These are phyloP conservation scores for Suillus luteus DNA, from an alignment of 768 basidiomycete species.

Conservation along the genomic window DNA sequence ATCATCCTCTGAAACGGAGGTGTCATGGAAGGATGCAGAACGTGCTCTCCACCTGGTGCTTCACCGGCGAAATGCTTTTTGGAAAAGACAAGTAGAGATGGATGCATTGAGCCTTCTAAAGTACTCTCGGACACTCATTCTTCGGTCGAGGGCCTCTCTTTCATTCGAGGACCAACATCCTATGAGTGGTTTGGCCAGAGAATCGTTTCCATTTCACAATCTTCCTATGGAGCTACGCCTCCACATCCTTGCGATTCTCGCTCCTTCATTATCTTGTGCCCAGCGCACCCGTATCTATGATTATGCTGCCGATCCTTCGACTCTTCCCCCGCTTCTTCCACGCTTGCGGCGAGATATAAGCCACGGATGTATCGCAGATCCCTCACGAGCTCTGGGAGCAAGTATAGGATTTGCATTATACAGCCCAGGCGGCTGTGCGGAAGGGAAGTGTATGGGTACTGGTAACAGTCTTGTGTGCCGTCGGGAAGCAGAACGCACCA, in stretches of 20 bases:
- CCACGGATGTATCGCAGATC: slow-evolving; percentile 24
- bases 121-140: slow-evolving; percentile 49
- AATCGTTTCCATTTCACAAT: slow-evolving; percentile 38
- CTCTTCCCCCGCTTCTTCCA: slow-evolving; percentile 48
- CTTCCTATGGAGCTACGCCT: slow-evolving; percentile 63
- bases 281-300: slow-evolving; percentile 58
- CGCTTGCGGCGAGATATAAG: slow-evolving; percentile 27
- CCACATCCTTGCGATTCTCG: slow-evolving; percentile 54
- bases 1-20: slow-evolving; percentile 20
- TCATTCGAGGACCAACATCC: slow-evolving; percentile 18
- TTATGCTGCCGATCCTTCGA: slow-evolving; percentile 50
- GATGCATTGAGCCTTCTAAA: slow-evolving; percentile 54
- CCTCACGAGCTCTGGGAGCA: slow-evolving; percentile 21
- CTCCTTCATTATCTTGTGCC: slow-evolving; percentile 55
- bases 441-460: slow-evolving; percentile 43
- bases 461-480: slow-evolving; percentile 41
- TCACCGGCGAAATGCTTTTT: slow-evolving; percentile 46
- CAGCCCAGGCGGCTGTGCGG: slow-evolving; percentile 26
- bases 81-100: slow-evolving; percentile 44
- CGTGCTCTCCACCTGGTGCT: slow-evolving; percentile 39
- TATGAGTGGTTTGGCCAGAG: slow-evolving; percentile 19
- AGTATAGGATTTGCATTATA: slow-evolving; percentile 16
- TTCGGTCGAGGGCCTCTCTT: slow-evolving; percentile 30
- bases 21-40: slow-evolving; percentile 38
- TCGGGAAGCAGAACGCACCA: slow-evolving; percentile 43